Base-by-base conservation (phyloP, 192 early-diverging fungal genomes). In the Kickxella alabastrina region DNA sequence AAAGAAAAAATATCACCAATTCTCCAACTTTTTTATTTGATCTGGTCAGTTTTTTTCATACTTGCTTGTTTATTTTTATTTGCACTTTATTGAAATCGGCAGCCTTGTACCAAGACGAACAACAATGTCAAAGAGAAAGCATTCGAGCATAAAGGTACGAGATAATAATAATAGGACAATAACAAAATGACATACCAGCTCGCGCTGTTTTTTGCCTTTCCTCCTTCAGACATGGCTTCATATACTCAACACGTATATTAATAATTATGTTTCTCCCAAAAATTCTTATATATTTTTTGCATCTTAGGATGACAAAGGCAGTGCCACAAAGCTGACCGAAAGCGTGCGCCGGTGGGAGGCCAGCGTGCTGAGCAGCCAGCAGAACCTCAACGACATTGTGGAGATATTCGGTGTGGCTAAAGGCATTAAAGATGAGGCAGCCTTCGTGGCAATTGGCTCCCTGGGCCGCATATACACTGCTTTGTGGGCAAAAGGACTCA, bases 331-430 rank as follows among this genome's bases (percentile, higher is more conserved):
- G 40, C 34, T 54, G 25, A 27, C 70, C 14, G 62, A 55, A 26
- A 25, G 75, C 42, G 77, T 87, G 21, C 78, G 68, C 43, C 46
- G 67, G 43, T 52, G 87, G 29, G 92, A 91, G 61, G 74, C 79
- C 15, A 77, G 66, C 23, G 76, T 88, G 26, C 75, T 82, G 15
- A 80, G 77, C 39, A 84, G 79, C 61, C 87, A 84, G 64, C 74
- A 86, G 22, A 76, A 86, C 36, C 68, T 92, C 10, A 91, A 91
- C 68, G 85, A 88, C 53, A 73, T 95, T 34, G 84, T 85, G 4
- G 67, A 75, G 14, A 68, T 95, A 29, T 52, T 66, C 28, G 28
- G 21, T 2, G 31, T 65, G 8, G 51, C 58, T 10, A 75, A 84
- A 65, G 39, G 61, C n/a, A 64, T 68, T 14, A 51, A 57, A 9